Conservation (phyloP, 2,329 filamentous ascomycete genomes). For the Drechslerella coelobrocha region DNA sequence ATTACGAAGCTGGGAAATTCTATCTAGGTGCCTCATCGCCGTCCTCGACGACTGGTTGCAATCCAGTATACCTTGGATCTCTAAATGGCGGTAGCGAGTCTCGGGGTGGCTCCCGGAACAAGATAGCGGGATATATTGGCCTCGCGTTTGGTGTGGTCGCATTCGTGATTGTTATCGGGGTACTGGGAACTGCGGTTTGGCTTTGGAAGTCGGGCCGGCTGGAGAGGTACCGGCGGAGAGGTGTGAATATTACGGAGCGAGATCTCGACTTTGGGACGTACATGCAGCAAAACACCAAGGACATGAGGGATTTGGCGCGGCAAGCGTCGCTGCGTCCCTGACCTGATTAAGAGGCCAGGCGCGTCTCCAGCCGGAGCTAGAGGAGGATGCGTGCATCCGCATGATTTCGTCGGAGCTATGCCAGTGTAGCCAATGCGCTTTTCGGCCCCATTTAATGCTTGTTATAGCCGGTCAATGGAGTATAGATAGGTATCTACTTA, state of each 20-base stretch:
- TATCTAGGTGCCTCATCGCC: conserved; percentile 41
- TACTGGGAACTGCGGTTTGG: conserved; percentile 30
- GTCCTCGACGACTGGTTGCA: conserved; percentile 27
- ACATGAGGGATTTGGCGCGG: conserved; percentile 37
- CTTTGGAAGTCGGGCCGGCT: conserved; percentile 44
- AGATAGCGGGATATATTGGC: conserved; percentile 33
- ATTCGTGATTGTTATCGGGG: conserved; percentile 18
- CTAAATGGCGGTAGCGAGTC: neutral
- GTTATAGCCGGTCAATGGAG: neutral
- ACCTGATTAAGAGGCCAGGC: conserved; percentile 4
- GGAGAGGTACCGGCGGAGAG: conserved; percentile 38
- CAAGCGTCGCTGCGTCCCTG: conserved; percentile 37
- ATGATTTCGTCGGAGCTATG: neutral
- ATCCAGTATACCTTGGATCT: conserved; percentile 24
- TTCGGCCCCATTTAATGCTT: neutral
- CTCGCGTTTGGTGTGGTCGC: conserved; percentile 25
- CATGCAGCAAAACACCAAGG: conserved; percentile 43
- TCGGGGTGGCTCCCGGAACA: neutral
- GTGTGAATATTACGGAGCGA: conserved; percentile 37
- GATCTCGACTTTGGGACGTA: conserved; percentile 29
- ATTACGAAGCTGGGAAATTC: conserved; percentile 46
- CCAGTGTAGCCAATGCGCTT: neutral
- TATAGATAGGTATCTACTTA: neutral
- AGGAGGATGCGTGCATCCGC: neutral
- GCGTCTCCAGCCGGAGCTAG: neutral